phyloP scores from a whole-genome alignment of 176 grass and related monocot genomes.

The Thinopyrum elongatum region DNA sequence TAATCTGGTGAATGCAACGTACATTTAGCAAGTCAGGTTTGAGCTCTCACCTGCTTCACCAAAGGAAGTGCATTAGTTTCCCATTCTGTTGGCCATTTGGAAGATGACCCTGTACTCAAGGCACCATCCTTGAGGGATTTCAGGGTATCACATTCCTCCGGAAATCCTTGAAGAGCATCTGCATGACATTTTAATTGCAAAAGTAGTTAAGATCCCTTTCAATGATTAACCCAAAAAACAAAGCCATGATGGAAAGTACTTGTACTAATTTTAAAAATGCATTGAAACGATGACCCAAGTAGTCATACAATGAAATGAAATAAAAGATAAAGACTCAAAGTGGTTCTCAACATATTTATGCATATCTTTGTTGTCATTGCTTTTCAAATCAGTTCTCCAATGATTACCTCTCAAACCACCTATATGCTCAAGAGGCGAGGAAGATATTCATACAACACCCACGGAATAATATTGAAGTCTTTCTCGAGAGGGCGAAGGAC shows the following conservation, averaged over 20 bases:
- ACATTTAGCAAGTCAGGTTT: background rate
- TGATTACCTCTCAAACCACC: no score
- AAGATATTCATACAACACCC: no score
- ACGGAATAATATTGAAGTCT: no score
- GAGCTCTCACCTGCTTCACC: constrained; percentile 46
- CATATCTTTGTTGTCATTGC: no score
- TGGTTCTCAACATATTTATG: constrained; percentile 45
- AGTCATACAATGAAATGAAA: constrained; percentile 17
- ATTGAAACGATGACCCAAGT: background rate
- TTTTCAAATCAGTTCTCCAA: no score
- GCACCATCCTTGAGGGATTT: constrained; percentile 68
- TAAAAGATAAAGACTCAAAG: constrained; percentile 1
- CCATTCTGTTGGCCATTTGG: constrained; percentile 76
- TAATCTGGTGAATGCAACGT: background rate
- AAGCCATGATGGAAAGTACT: background rate
- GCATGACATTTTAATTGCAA: constrained; percentile 15
- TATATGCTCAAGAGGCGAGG: no score
- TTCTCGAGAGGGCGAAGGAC: no score
- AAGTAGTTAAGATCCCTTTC: background rate
- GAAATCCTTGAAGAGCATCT: constrained; percentile 96
- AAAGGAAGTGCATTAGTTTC: constrained; percentile 61
- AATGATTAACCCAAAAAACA: constrained; percentile 26
- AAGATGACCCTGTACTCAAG: constrained; percentile 48
- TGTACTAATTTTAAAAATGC: background rate
- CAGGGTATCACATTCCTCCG: constrained; percentile 59